Evolutionary conservation across 148 eudicot species (phyloP).

Genomic region (Euryodendron excelsum): DNA sequence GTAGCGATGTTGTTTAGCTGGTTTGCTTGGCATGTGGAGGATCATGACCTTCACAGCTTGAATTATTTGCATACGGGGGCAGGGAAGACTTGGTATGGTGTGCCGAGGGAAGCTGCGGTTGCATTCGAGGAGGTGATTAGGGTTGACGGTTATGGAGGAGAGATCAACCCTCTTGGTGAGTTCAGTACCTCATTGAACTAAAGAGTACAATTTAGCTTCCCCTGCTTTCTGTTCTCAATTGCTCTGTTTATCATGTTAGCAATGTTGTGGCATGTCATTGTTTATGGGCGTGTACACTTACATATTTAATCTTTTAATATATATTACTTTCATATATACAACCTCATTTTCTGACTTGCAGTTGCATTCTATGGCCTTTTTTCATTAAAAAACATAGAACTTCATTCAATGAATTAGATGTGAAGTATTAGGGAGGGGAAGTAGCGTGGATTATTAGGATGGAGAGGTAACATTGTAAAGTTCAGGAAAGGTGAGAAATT

Average conservation of each 20-base stretch:
- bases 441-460: neutral
- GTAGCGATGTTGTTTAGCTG: slow-evolving; percentile 97
- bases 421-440: slow-evolving; percentile 9
- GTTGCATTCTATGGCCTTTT: neutral
- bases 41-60: slow-evolving; percentile 97
- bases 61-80: slow-evolving; percentile 93
- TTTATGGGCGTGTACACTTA: neutral
- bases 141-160: slow-evolving; percentile 86
- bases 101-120: slow-evolving; percentile 77
- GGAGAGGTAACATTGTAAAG: neutral
- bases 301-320: neutral
- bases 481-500: neutral
- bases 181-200: slow-evolving; percentile 5
- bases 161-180: slow-evolving; percentile 97
- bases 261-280: slow-evolving; percentile 11
- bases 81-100: slow-evolving; percentile 96
- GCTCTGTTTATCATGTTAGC: slow-evolving; percentile 1
- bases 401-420: neutral
- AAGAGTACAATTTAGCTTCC: neutral
- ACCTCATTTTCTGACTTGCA: neutral
- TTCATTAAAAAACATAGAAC: neutral
- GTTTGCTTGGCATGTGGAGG: slow-evolving; percentile 99
- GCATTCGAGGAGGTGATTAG: slow-evolving; percentile 93
- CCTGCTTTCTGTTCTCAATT: slow-evolving; percentile 16
- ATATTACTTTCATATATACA: neutral